Evolutionary conservation across 2,329 filamentous ascomycete species (phyloP), one percentile per base, ranked within the genome.

Genomic region (Trichophyton rubrum): DNA sequence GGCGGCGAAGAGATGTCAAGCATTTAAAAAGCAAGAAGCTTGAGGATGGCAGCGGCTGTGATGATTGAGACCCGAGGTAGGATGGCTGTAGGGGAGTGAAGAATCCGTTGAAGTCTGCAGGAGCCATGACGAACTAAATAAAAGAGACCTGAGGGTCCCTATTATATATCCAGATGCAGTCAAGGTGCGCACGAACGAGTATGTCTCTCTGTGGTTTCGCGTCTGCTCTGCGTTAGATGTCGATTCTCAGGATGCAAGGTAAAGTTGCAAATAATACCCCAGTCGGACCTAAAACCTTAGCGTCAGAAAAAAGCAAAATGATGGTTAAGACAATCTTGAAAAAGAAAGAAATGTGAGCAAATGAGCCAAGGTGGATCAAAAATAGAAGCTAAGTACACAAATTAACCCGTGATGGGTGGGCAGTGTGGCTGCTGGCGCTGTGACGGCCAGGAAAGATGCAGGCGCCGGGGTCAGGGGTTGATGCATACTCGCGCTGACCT

Each of bases 301-400:
- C 30, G 51, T 55, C 13, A 33, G 33, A 30, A 55, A 55, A 55
- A 43, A 43, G 55, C 33, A 57, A 40, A 57, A 57, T 57, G 40
- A 45, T 20, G 43, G 35, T 59, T 35, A 49, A 47, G 40, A 59
- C 11, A 15, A 30, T 15, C 27, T 49, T 41, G 22, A 59, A 59
- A 59, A 49, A 49, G 40, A 17, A 59, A 59, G 2, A 47, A 59
- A 30, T 15, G 41, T 24, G 40, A 43, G 55, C 33, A 57, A 57
- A 57, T 41, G 35, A 43, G 40, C 55, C 35, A 41, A 43, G 35
- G 40, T 57, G 55, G 40, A 57, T 57, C 55, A 59, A 59, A 59
- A 59, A 59, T 47, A 59, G 57, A 40, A 59, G 57, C 40, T 59
- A 59, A 59, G 17, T 59, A 47, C 24, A 59, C 57, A 35, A 55